phyloP scores from a whole-genome alignment of 805 yeast genomes.

The Priceomyces carsonii region DNA sequence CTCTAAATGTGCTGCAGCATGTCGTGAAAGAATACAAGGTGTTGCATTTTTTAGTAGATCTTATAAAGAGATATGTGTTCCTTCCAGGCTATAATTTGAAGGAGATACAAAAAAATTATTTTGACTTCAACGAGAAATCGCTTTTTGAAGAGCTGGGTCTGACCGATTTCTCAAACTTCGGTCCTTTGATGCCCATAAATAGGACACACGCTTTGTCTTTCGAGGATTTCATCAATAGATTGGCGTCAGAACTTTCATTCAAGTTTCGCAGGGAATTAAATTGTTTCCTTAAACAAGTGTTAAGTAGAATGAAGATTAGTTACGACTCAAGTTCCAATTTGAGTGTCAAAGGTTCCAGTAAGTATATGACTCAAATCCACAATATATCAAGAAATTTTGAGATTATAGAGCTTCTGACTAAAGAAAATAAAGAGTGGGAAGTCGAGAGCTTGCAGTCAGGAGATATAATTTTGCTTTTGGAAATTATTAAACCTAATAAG shows the following conservation, averaged over 20 bases:
- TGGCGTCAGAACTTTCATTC: neutral
- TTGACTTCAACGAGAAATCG: too few relatives aligned
- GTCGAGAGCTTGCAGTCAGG: neutral
- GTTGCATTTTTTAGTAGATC: too few relatives aligned
- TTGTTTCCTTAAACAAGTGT: constrained; percentile 16
- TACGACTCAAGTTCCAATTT: constrained; percentile 11
- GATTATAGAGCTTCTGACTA: neutral
- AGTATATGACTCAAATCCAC: constrained; percentile 26
- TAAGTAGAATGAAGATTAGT: constrained; percentile 17
- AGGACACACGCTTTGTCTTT: constrained; percentile 8
- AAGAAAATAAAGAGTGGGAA: constrained; percentile 5
- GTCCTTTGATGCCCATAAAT: too few relatives aligned
- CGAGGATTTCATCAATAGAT: constrained; percentile 8
- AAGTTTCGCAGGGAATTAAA: constrained; percentile 6
- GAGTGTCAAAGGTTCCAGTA: constrained; percentile 25
- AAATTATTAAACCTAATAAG: constrained; percentile 27
- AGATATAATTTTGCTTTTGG: constrained; percentile 18
- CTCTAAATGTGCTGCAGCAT: too few relatives aligned
- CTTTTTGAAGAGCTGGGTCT: too few relatives aligned
- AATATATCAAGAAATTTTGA: constrained; percentile 5
- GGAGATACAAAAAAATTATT: too few relatives aligned
- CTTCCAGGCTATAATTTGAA: too few relatives aligned
- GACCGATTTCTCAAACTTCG: too few relatives aligned
- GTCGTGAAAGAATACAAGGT: too few relatives aligned
- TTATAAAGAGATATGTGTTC: too few relatives aligned